These are phyloP conservation scores for Poa pratensis DNA, from an alignment of 176 grass and related monocot species.

Conservation along the genomic window DNA sequence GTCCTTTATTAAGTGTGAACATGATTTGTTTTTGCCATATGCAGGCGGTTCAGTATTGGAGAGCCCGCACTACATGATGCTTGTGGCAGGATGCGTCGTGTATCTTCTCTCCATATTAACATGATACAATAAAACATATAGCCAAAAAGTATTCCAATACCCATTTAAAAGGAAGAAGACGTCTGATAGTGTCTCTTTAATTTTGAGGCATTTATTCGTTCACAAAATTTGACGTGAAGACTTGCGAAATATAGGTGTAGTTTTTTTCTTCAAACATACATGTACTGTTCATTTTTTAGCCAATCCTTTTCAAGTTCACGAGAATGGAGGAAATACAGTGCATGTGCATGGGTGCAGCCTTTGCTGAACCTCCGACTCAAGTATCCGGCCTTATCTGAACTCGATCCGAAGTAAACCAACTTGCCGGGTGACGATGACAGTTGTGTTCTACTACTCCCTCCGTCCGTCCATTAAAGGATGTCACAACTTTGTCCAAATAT, in stretches of 20 bases:
- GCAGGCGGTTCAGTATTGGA: conserved; percentile 39
- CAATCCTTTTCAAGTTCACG: not conserved
- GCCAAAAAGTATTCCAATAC: not conserved
- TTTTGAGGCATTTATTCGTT: conserved; percentile 21
- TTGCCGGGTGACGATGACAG: not conserved
- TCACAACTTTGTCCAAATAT: no score
- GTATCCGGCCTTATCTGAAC: not conserved
- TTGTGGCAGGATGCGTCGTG: conserved; percentile 35
- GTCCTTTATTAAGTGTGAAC: conserved; percentile 3
- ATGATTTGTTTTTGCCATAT: not conserved
- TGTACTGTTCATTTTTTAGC: not conserved
- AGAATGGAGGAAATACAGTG: not conserved
- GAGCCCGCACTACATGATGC: conserved; percentile 30
- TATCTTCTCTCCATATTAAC: conserved; percentile 36
- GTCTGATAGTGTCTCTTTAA: not conserved
- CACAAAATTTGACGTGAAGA: not conserved
- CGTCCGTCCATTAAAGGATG: no score
- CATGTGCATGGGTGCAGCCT: not conserved
- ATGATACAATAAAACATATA: conserved; percentile 8
- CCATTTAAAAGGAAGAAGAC: not conserved
- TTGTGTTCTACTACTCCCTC: no score
- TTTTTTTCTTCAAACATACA: not conserved
- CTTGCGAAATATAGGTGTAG: not conserved
- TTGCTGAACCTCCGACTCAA: conserved; percentile 8
- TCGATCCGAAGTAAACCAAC: not conserved